Base-by-base conservation (phyloP, 805 yeast genomes). In the Komagataella phaffii region DNA sequence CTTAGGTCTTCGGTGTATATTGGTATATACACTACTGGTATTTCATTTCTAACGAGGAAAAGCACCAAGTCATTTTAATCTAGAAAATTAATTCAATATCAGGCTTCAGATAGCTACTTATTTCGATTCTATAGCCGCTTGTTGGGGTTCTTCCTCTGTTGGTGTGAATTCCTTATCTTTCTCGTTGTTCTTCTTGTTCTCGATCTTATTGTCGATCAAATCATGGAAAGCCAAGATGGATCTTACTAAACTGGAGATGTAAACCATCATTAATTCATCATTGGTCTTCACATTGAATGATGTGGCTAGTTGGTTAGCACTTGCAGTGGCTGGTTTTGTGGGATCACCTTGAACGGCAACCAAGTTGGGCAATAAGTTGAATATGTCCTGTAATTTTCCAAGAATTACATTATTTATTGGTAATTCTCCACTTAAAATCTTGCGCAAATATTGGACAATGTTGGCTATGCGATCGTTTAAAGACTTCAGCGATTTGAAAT, bases 151-250 rank as follows among this genome's bases (percentile, higher is more conserved):
- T 24, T 19, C 43, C 18, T 17, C 46, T 40, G 19, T 12, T 45
- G 30, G 19, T 44, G 23, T 43, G 12, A 44, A 17, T 17, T 49
- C 47, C 23, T 53, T 54, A 44, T 46, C 44, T 48, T 47, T 50
- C 47, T 49, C 53, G 30, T 36, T 48, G 21, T 52, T 53, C 59
- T 73, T 76, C 62, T 81, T 83, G 66, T 89, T 89, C 59, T 86
- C 88, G 57, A 93, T 82, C 70, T 93, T 93, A 71, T 95, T 95
- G 61, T 93, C 98, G 63, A 93, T 93, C 66, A 93, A 77, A 65
- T 93, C 95, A 68, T 93, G 96, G 77, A 93, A 91, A 8, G 98
- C 95, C 62, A 93, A 85, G 60, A 95, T 90, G 5, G 98, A 86
- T 63, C 98, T 79, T 21, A 93, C 96, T 60, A 93, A 72, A 50